Conservation (phyloP, 495 filamentous ascomycete genomes). For the Tetracladium setigerum region DNA sequence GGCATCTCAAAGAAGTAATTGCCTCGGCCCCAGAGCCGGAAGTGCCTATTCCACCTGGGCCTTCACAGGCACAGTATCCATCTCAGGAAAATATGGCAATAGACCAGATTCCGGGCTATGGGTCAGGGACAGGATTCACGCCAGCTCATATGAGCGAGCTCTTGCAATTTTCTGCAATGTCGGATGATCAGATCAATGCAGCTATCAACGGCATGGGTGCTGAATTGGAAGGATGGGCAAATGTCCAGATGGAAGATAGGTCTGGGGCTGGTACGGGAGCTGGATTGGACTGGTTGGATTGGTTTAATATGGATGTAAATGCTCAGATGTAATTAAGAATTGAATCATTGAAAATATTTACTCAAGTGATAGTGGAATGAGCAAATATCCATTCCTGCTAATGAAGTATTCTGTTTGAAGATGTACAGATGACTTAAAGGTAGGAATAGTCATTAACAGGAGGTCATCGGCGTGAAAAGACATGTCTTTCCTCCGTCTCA, state of each 20-base stretch:
- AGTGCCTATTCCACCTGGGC: background rate
- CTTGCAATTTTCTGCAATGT: conserved; percentile 61
- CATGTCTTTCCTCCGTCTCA: too few species aligned
- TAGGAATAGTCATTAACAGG: too few species aligned
- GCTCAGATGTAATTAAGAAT: conserved; percentile 27
- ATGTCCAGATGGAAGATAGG: conserved; percentile 47
- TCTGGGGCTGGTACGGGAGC: conserved; percentile 17
- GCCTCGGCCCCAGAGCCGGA: conserved; percentile 15
- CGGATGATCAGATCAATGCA: conserved; percentile 55
- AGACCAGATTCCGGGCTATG: background rate
- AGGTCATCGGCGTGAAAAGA: too few species aligned
- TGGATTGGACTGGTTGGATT: conserved; percentile 53
- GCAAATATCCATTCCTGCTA: too few species aligned
- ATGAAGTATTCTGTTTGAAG: too few species aligned
- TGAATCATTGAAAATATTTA: background rate
- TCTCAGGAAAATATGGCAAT: background rate
- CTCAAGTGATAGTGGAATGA: too few species aligned
- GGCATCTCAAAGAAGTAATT: conserved; percentile 52
- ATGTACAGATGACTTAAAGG: too few species aligned
- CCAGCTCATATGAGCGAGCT: conserved; percentile 29
- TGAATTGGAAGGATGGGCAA: conserved; percentile 46
- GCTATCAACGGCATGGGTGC: conserved; percentile 51
- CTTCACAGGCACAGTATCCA: background rate
- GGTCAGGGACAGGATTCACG: background rate
- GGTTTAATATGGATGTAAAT: conserved; percentile 35